Evolutionary conservation across 1,284 basidiomycete species (phyloP).

Genomic region (Mycena citricolor): DNA sequence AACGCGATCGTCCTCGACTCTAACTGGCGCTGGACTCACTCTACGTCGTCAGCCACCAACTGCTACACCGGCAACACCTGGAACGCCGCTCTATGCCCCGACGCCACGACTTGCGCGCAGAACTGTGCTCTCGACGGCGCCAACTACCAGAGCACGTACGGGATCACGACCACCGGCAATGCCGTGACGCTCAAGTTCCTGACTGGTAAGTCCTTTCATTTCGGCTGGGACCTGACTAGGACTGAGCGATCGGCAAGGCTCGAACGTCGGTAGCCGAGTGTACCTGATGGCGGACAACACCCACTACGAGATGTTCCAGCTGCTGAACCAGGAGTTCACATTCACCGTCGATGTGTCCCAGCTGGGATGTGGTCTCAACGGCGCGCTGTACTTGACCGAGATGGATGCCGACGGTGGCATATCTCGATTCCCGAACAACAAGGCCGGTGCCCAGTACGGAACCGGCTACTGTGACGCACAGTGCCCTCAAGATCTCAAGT

Average conservation of each 20-base stretch:
- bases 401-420: constrained; percentile 59
- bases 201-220: constrained; percentile 33
- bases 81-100: constrained; percentile 49
- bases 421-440: constrained; percentile 48
- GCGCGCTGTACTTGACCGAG: constrained; percentile 41
- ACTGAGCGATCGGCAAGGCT: constrained; percentile 18
- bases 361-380: constrained; percentile 57
- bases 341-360: constrained; percentile 54
- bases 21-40: constrained; percentile 59
- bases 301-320: constrained; percentile 46
- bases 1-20: constrained; percentile 45
- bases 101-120: constrained; percentile 43
- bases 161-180: constrained; percentile 16
- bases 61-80: constrained; percentile 58
- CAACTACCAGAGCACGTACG: constrained; percentile 39
- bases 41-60: no score
- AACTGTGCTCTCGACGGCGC: constrained; percentile 65
- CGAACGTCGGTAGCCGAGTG: constrained; percentile 56
- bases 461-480: constrained; percentile 60
- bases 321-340: constrained; percentile 42
- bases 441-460: constrained; percentile 53
- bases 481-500: constrained; percentile 57
- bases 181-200: constrained; percentile 23
- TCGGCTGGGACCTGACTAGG: not conserved
- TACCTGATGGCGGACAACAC: constrained; percentile 48